These are phyloP conservation scores for Hymenoscyphus salicellus DNA, from an alignment of 2,329 filamentous ascomycete species.

Conservation along the genomic window DNA sequence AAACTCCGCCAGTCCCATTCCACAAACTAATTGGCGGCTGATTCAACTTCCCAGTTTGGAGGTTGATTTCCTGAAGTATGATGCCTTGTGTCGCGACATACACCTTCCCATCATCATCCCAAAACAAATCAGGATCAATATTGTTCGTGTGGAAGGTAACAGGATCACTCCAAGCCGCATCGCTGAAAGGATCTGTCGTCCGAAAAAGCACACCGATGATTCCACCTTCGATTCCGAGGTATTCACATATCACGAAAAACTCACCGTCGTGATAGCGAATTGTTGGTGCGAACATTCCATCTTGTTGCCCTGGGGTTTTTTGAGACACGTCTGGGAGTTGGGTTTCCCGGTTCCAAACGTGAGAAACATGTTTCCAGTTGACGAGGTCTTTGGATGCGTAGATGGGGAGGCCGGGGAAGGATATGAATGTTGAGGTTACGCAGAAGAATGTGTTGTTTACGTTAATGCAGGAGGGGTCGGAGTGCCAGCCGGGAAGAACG, in stretches of 20 bases:
- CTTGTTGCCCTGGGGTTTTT: conserved; percentile 35
- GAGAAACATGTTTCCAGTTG: conserved; percentile 47
- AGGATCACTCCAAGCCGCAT: conserved; percentile 44
- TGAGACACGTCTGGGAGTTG: conserved; percentile 40
- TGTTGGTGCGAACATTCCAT: conserved; percentile 48
- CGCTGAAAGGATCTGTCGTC: conserved; percentile 41
- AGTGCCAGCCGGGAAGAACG: conserved; percentile 43
- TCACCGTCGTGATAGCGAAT: conserved; percentile 40
- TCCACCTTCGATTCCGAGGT: conserved; percentile 39
- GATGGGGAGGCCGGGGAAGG: conserved; percentile 43
- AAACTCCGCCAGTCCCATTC: conserved; percentile 46
- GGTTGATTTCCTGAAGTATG: conserved; percentile 40
- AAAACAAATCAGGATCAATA: conserved; percentile 55
- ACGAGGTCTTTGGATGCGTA: conserved; percentile 49
- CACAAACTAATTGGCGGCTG: conserved; percentile 40
- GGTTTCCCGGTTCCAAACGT: conserved; percentile 38
- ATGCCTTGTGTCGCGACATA: conserved; percentile 48
- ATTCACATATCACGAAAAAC: conserved; percentile 45
- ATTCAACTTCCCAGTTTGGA: conserved; percentile 38
- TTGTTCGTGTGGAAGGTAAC: conserved; percentile 48
- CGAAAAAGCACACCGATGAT: conserved; percentile 46
- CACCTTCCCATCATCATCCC: conserved; percentile 53
- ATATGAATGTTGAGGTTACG: conserved; percentile 40
- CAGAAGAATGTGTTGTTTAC: conserved; percentile 42
- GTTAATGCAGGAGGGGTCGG: conserved; percentile 42